Evolutionary conservation across 2,329 filamentous ascomycete species (phyloP).

Genomic region (Trichothecium sympodiale): DNA sequence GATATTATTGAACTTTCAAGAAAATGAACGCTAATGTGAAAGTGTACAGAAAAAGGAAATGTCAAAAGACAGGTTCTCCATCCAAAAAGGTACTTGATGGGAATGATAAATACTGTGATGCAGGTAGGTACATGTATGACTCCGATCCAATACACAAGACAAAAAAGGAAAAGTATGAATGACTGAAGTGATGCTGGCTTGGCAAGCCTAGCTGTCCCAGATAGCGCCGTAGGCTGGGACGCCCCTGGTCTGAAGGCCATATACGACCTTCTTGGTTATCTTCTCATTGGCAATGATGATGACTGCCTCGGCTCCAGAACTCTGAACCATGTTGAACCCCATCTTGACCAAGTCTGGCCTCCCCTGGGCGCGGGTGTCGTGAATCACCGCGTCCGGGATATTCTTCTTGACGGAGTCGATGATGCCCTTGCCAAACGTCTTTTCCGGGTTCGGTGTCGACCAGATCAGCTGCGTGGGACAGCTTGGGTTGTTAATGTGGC

Average conservation of each 20-base stretch:
- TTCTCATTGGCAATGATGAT: constrained; percentile 62
- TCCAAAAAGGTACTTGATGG: too few species aligned
- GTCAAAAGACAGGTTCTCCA: too few species aligned
- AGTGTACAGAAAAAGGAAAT: too few species aligned
- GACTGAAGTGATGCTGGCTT: too few species aligned
- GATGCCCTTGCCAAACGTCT: constrained; percentile 51
- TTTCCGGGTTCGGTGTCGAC: constrained; percentile 50
- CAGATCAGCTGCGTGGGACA: constrained; percentile 53
- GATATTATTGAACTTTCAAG: too few species aligned
- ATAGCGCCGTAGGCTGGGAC: constrained; percentile 63
- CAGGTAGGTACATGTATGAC: too few species aligned
- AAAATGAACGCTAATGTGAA: too few species aligned
- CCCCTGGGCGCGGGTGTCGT: constrained; percentile 51
- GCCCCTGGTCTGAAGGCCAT: constrained; percentile 54
- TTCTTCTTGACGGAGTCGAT: constrained; percentile 42
- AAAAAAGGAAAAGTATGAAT: too few species aligned
- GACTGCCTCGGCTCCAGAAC: constrained; percentile 54
- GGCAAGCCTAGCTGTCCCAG: constrained; percentile 57
- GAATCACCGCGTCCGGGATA: constrained; percentile 53
- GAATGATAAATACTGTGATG: too few species aligned
- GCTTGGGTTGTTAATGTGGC: constrained; percentile 39
- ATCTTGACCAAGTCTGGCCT: constrained; percentile 44
- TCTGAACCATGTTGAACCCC: constrained; percentile 41
- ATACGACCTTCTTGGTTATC: constrained; percentile 58
- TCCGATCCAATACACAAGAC: too few species aligned